Conservation (phyloP, 495 filamentous ascomycete genomes). For the Xylaria telfairii region DNA sequence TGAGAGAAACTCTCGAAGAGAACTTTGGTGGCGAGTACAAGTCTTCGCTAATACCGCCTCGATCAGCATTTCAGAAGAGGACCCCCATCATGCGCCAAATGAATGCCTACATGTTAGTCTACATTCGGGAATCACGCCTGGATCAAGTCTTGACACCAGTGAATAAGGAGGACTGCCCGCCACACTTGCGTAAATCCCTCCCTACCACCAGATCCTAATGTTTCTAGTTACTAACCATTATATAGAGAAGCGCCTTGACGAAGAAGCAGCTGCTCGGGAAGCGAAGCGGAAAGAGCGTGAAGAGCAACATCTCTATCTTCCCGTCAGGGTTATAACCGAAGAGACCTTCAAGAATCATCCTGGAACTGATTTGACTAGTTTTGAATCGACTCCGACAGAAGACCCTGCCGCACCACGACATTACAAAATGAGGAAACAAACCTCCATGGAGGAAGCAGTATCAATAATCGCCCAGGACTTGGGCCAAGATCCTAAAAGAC, state of each 20-base stretch:
- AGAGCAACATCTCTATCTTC: conserved; percentile 90
- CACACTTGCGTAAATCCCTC: conserved; percentile 73
- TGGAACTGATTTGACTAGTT: conserved; percentile 82
- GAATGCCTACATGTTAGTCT: conserved; percentile 97
- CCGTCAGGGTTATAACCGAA: conserved; percentile 78
- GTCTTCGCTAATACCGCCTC: conserved; percentile 54
- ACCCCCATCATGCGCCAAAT: conserved; percentile 60
- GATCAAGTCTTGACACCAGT: conserved; percentile 82
- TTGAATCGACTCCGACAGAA: conserved; percentile 60
- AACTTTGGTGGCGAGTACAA: conserved; percentile 93
- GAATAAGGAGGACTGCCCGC: conserved; percentile 75
- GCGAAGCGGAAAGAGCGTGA: conserved; percentile 83
- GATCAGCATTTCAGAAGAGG: conserved; percentile 48
- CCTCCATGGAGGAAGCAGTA: conserved; percentile 76
- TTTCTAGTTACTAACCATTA: conserved; percentile 38
- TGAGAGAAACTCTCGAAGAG: conserved; percentile 90
- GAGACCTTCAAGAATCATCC: conserved; percentile 78
- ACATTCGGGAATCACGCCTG: conserved; percentile 83
- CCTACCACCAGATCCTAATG: neutral
- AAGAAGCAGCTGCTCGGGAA: conserved; percentile 78
- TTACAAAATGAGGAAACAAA: conserved; percentile 74
- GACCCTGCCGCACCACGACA: conserved; percentile 66
- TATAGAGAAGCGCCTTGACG: conserved; percentile 71
- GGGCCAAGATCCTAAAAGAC: conserved; percentile 62
- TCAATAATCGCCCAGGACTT: conserved; percentile 70